These are phyloP conservation scores for Mucuna pruriens DNA, from an alignment of 306 rosid genomes.

Conservation along the genomic window DNA sequence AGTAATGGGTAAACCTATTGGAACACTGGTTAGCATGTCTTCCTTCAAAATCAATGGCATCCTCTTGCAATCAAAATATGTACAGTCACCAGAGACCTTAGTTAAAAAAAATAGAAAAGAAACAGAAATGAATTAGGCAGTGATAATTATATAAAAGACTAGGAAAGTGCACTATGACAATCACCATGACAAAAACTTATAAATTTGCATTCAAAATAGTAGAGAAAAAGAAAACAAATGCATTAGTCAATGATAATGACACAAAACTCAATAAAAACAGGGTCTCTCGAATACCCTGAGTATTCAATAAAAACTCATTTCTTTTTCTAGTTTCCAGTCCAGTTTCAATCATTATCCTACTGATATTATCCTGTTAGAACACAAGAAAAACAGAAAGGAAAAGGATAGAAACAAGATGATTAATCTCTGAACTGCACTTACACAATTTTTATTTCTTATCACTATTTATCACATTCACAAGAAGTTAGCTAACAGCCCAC, in stretches of 20 bases:
- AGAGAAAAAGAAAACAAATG: constrained; percentile 32
- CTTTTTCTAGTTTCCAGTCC: no score
- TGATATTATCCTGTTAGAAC: no score
- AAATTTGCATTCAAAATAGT: neutral
- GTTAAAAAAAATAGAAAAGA: constrained; percentile 32
- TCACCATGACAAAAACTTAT: constrained; percentile 3
- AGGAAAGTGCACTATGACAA: constrained; percentile 16
- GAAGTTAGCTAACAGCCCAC: no score
- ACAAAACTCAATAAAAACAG: no score
- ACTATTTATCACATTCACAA: no score
- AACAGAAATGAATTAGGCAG: constrained; percentile 37
- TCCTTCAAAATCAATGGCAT: constrained; percentile 70
- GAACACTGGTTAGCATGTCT: constrained; percentile 65
- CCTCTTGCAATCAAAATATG: constrained; percentile 95
- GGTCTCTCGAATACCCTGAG: no score
- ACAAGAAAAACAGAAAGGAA: no score
- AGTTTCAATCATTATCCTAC: no score
- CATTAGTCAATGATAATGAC: constrained; percentile 29
- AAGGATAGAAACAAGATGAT: no score
- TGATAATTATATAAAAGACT: constrained; percentile 24
- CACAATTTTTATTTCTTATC: no score
- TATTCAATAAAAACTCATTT: no score
- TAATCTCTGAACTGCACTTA: no score
- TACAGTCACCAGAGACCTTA: constrained; percentile 94
- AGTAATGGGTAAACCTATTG: constrained; percentile 84